phyloP scores from a whole-genome alignment of 2,329 filamentous ascomycete genomes.

The Paecilomyces sp. region DNA sequence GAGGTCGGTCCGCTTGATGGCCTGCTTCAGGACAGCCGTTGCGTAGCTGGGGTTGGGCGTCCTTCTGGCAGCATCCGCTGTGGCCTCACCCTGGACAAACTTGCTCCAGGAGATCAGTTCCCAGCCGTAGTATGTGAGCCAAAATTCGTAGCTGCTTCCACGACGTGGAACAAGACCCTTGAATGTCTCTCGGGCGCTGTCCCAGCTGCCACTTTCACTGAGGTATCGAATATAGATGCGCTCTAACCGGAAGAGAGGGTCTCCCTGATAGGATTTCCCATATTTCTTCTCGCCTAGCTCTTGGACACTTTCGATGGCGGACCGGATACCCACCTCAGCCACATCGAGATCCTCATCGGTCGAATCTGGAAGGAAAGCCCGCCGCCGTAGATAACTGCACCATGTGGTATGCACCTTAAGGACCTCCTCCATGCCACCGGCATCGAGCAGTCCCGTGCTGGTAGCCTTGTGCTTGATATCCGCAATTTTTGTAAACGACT shows the following conservation, averaged over 20 bases:
- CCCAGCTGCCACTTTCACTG: conserved; percentile 70
- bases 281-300: conserved; percentile 71
- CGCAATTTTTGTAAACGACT: conserved; percentile 73
- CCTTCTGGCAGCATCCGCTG: conserved; percentile 47
- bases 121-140: conserved; percentile 87
- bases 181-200: conserved; percentile 72
- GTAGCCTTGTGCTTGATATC: conserved; percentile 89
- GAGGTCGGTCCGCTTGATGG: conserved; percentile 47
- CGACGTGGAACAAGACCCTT: conserved; percentile 62
- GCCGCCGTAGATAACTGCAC: conserved; percentile 87
- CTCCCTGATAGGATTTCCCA: conserved; percentile 70
- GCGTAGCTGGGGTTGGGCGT: conserved; percentile 63
- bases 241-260: conserved; percentile 81
- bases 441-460: conserved; percentile 74
- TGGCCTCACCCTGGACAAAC: conserved; percentile 46
- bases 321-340: conserved; percentile 80
- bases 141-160: conserved; percentile 81
- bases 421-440: conserved; percentile 77
- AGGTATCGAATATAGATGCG: conserved; percentile 88
- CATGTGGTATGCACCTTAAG: conserved; percentile 88
- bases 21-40: conserved; percentile 68
- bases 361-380: conserved; percentile 66
- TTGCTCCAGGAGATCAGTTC: conserved; percentile 69
- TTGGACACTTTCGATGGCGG: conserved; percentile 77
- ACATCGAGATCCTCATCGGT: conserved; percentile 80